These are phyloP conservation scores for Ogataea ganodermae DNA, from an alignment of 805 yeast species.

Conservation along the genomic window DNA sequence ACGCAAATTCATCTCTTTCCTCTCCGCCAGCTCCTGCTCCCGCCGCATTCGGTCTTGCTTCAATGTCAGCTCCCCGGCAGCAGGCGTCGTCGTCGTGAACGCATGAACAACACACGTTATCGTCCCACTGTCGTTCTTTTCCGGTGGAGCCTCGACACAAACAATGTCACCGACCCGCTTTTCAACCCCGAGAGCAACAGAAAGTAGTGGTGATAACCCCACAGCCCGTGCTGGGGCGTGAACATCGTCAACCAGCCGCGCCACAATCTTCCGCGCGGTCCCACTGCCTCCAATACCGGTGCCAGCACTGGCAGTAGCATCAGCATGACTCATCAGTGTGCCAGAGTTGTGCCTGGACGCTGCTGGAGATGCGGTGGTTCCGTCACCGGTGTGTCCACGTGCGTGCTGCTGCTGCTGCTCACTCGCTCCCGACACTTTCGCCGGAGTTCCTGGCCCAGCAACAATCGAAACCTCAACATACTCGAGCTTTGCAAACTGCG, in stretches of 20 bases:
- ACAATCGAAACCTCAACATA: conserved; percentile 54
- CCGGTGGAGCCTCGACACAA: conserved; percentile 45
- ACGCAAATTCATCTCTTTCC: conserved; percentile 18
- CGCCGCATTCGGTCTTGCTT: conserved; percentile 35
- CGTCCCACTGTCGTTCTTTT: conserved; percentile 14
- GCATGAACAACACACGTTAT: conserved; percentile 53
- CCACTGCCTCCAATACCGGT: no score
- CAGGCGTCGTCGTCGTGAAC: conserved; percentile 46
- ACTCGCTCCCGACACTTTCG: conserved; percentile 23
- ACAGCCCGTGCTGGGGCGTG: conserved; percentile 41
- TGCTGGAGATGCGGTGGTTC: conserved; percentile 1
- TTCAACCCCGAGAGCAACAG: conserved; percentile 57
- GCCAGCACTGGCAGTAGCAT: not conserved
- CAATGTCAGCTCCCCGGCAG: conserved; percentile 31
- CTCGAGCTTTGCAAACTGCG: conserved; percentile 38
- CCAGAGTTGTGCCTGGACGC: conserved; percentile 13
- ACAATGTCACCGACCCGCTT: conserved; percentile 54
- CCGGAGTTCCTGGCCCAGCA: conserved; percentile 50
- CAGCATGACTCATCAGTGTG: conserved; percentile 12
- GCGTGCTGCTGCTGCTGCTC: conserved; percentile 6
- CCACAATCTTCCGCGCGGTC: conserved; percentile 42
- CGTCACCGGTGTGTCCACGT: no score
- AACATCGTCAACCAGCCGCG: conserved; percentile 46
- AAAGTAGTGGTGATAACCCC: conserved; percentile 54
- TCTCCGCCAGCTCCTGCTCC: conserved; percentile 25